Percentiles rank a stretch among this genome's conserved stretches.
These are phyloP conservation scores for Globisporangium paddicum DNA, from an alignment of 352 stramenopile genomes.

Conservation along the genomic window DNA sequence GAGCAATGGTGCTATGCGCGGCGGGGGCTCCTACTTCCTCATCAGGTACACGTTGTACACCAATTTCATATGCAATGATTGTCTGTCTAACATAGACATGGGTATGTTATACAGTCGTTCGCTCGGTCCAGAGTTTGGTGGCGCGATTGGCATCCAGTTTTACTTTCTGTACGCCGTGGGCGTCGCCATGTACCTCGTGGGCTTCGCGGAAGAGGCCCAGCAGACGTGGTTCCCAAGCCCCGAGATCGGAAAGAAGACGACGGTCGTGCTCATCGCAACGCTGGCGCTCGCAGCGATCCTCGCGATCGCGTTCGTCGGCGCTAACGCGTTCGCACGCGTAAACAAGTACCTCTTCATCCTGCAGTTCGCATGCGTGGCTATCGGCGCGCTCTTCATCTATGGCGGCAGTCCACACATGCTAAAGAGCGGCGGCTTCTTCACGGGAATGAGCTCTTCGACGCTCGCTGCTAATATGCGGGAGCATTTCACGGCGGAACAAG, in stretches of 20 bases:
- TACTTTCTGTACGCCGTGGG: conserved; percentile 81
- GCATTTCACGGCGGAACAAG: conserved; percentile 32
- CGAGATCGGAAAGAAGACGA: conserved; percentile 25
- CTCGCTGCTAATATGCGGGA: conserved; percentile 42
- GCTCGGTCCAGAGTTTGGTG: conserved; percentile 82
- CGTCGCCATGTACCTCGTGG: conserved; percentile 74
- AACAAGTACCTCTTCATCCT: conserved; percentile 75
- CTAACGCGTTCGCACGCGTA: conserved; percentile 63
- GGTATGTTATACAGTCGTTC: conserved; percentile 28
- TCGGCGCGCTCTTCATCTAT: conserved; percentile 52
- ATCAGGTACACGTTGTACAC: conserved; percentile 43
- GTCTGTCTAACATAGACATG: background rate
- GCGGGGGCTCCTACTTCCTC: conserved; percentile 58
- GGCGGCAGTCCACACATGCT: conserved; percentile 25
- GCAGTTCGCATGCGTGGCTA: conserved; percentile 56
- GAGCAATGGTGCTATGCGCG: conserved; percentile 82
- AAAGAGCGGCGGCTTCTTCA: conserved; percentile 45
- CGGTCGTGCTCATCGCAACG: conserved; percentile 53
- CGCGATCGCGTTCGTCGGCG: conserved; percentile 57
- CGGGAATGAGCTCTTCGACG: conserved; percentile 32
- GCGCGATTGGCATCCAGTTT: conserved; percentile 88
- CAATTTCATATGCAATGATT: too few relatives aligned
- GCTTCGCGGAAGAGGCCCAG: conserved; percentile 68
- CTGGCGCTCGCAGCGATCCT: conserved; percentile 34
- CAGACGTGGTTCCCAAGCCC: conserved; percentile 45